phyloP scores from a whole-genome alignment of 2,329 filamentous ascomycete species.

The Botrytis elliptica region DNA sequence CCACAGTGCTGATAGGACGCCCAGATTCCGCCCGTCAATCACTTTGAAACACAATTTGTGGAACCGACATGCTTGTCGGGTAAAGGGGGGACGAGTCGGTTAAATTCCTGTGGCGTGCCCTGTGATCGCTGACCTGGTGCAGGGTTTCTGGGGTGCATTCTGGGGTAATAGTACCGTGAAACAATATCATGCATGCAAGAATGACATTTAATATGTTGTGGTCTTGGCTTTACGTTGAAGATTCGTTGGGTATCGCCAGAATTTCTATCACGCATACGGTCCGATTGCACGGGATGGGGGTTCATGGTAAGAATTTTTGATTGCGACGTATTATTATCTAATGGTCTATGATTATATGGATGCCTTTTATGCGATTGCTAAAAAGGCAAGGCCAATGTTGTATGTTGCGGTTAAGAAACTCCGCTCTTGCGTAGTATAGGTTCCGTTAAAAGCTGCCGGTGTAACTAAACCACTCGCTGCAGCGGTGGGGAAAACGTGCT shows the following conservation, averaged over 20 bases:
- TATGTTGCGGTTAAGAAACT: neutral
- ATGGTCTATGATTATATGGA: neutral
- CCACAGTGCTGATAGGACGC: neutral
- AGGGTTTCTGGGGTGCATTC: neutral
- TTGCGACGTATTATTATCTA: neutral
- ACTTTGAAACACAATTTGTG: neutral
- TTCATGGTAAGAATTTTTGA: neutral
- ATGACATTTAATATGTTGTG: neutral
- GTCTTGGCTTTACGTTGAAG: neutral
- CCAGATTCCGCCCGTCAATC: neutral
- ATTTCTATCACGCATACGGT: neutral
- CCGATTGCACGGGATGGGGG: neutral
- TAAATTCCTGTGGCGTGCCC: neutral
- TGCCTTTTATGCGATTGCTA: neutral
- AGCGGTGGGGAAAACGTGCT: neutral
- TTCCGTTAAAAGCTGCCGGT: neutral
- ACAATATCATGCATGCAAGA: constrained; percentile 2
- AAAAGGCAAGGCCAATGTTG: neutral
- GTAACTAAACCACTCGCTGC: constrained; percentile 1
- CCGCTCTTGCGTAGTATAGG: neutral
- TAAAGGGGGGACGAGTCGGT: constrained; percentile 15
- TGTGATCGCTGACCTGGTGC: constrained; percentile 5
- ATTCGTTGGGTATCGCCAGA: neutral
- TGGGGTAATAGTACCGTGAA: neutral
- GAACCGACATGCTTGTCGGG: neutral